Evolutionary conservation across 257 asterid species (phyloP).

Genomic region (Przewalskia tangutica): DNA sequence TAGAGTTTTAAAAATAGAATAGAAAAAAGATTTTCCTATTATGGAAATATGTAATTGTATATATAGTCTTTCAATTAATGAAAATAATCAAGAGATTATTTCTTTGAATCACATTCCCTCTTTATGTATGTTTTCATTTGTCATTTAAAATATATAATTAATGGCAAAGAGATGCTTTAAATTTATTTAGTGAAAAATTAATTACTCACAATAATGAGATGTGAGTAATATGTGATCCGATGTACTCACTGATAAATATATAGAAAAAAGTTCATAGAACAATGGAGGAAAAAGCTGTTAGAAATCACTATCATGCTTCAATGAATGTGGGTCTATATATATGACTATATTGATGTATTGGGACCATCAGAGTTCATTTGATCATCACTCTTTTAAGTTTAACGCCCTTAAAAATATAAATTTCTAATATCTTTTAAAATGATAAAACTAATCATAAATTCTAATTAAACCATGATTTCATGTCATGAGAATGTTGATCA

Average conservation of each 20-base stretch:
- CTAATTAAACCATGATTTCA: neutral
- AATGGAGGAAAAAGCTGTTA: constrained; percentile 9
- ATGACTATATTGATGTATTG: constrained; percentile 2
- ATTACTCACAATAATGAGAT: neutral
- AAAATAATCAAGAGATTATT: too few species aligned
- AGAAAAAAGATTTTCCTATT: too few species aligned
- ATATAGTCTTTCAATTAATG: too few species aligned
- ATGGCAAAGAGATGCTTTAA: neutral
- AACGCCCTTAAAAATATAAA: neutral
- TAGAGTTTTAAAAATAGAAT: too few species aligned
- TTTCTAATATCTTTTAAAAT: neutral
- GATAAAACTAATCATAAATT: neutral
- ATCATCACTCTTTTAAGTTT: neutral
- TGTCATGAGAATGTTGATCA: neutral
- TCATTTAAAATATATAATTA: neutral
- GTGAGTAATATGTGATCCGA: neutral
- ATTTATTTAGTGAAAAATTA: neutral
- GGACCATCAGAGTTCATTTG: constrained; percentile 15
- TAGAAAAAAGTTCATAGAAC: neutral
- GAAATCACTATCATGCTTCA: constrained; percentile 38
- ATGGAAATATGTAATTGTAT: too few species aligned
- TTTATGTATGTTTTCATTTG: neutral
- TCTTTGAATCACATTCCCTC: neutral
- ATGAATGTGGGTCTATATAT: constrained; percentile 29
- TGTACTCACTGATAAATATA: neutral